Percentiles rank a stretch among this genome's conserved stretches.
Evolutionary conservation across 176 grass and related monocot species (phyloP).

Genomic region (Hordeum vulgare): MorexV3_pseudomolecules_assembly NC_058524.1:110109184-110109683

Average conservation of each 20-base stretch:
- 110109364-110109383: too few relatives aligned
- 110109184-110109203: neutral
- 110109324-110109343: too few relatives aligned
- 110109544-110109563: neutral
- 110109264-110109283: neutral
- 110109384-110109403: too few relatives aligned
- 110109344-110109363: too few relatives aligned
- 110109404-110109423: too few relatives aligned
- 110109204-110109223: too few relatives aligned
- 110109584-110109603: neutral
- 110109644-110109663: neutral
- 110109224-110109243: too few relatives aligned
- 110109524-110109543: neutral
- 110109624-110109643: neutral
- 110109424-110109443: neutral
- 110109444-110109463: neutral
- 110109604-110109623: too few relatives aligned
- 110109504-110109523: neutral
- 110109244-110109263: neutral
- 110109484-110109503: neutral
- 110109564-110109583: neutral
- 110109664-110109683: neutral
- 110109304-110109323: neutral
- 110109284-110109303: too few relatives aligned
- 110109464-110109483: too few relatives aligned